phyloP scores from a whole-genome alignment of 371 early-diverging fungal genomes.

The Apophysomyces elegans region DNA sequence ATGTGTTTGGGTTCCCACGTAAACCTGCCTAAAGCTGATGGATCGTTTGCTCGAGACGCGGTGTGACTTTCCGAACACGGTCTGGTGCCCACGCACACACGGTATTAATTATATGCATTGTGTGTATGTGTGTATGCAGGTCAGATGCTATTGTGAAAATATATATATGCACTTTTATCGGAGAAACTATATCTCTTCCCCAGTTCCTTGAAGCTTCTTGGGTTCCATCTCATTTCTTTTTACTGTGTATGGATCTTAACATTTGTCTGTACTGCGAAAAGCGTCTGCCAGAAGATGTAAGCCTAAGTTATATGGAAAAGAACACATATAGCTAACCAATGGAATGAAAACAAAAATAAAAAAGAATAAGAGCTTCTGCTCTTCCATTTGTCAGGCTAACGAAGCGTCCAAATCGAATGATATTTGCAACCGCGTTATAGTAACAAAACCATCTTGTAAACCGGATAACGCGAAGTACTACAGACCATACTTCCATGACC shows the following conservation, averaged over 20 bases:
- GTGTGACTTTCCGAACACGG: constrained; percentile 7
- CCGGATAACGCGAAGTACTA: neutral
- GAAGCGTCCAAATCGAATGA: constrained; percentile 24
- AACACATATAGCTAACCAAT: neutral
- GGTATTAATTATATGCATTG: neutral
- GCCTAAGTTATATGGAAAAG: neutral
- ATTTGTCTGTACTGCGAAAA: constrained; percentile 34
- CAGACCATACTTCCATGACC: constrained; percentile 15
- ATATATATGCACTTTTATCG: neutral
- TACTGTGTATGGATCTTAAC: constrained; percentile 25
- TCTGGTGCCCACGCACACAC: neutral
- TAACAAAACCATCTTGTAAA: constrained; percentile 5
- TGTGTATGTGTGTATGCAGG: constrained; percentile 3
- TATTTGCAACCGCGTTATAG: neutral
- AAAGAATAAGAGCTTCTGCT: constrained; percentile 25
- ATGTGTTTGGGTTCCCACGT: constrained; percentile 10
- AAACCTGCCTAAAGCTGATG: neutral
- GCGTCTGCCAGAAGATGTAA: constrained; percentile 23
- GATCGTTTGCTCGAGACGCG: constrained; percentile 4
- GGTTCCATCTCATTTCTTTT: neutral
- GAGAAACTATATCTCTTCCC: neutral
- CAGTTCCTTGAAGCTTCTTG: neutral
- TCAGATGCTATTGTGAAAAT: constrained; percentile 6
- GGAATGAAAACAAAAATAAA: too few relatives aligned
- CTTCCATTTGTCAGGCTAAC: constrained; percentile 19